Evolutionary conservation across 768 basidiomycete species (phyloP).

Genomic region (Saitozyma podzolica): DNA sequence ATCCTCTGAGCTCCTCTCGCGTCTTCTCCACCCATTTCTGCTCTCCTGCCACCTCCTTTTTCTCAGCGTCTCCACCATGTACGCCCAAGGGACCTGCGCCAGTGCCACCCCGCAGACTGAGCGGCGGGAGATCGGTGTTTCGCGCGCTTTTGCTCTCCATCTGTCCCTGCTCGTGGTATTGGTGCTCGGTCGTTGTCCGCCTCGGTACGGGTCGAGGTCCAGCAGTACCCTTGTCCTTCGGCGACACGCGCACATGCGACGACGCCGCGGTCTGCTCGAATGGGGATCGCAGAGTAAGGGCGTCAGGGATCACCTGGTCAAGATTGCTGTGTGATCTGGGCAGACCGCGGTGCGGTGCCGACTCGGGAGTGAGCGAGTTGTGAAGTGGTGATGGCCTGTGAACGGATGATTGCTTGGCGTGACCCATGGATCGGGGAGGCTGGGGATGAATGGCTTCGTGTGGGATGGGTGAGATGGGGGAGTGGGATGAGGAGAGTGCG

Average conservation of each 20-base stretch:
- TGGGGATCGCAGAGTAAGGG: too few species aligned
- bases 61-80: conserved; percentile 1
- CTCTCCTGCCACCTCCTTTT: neutral
- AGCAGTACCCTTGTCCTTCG: too few species aligned
- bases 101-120: neutral
- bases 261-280: too few species aligned
- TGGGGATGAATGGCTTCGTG: too few species aligned
- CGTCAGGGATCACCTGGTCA: conserved; percentile 1
- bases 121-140: neutral
- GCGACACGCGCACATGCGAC: too few species aligned
- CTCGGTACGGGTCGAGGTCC: neutral
- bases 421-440: too few species aligned
- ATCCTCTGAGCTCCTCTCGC: conserved; percentile 6
- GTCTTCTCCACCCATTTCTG: conserved; percentile 1
- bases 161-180: neutral
- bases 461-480: too few species aligned
- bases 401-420: too few species aligned
- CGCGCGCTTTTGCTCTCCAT: neutral
- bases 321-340: conserved; percentile 4
- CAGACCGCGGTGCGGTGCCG: too few species aligned
- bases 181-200: neutral
- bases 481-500: too few species aligned
- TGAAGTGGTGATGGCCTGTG: too few species aligned
- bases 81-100: neutral
- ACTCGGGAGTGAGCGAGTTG: too few species aligned